Base-by-base conservation (phyloP, 192 early-diverging fungal species). In the Hyaloraphidium curvatum region DNA sequence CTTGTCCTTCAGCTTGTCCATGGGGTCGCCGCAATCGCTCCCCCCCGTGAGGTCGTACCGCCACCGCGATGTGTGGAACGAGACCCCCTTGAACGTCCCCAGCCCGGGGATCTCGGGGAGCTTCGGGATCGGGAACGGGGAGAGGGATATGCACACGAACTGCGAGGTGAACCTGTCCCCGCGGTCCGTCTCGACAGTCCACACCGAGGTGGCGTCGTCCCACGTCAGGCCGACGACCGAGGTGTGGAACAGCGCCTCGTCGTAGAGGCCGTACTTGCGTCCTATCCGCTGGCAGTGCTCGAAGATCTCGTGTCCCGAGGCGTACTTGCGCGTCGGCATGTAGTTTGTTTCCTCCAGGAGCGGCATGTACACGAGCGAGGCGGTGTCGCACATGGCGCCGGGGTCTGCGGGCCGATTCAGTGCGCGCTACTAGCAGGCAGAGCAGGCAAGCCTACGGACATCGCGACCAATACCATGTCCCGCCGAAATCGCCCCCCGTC, bases 401-500 rank as follows among this genome's bases (percentile, higher is more conserved):
- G 43, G 43, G 43, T 48, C 14, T 25, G 17, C 17, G 23, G 14
- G 14, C 43, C 43, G 25, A 48, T 48, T 7, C 19, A 7, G 9
- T 11, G 9, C 14, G 4, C 14, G 25, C 43, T 5, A 7, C 14
- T 48, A 14, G 23, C 23, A 14, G 5, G 7, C 43, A 19, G 7
- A 25, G 4, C 43, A 48, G 19, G 7, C 23, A 25, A 48, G 7
- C 17, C 17, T 7, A 25, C 43, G 7, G 43, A 7, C 23, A 22
- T 25, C 17, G 25, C n/a, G n/a, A 48, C 43, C 9, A 4, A 48
- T 19, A 48, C 43, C 43, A 48, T 11, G 43, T 48, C 7, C 43
- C 43, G 25, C 43, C 43, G 19, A 48, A 48, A 25, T 48, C 43
- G 11, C 43, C 43, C 17, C 43, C 43, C 25, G 14, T 48, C 43